Evolutionary conservation across 1,284 basidiomycete species (phyloP).

Genomic region (Mycena sp.): DNA sequence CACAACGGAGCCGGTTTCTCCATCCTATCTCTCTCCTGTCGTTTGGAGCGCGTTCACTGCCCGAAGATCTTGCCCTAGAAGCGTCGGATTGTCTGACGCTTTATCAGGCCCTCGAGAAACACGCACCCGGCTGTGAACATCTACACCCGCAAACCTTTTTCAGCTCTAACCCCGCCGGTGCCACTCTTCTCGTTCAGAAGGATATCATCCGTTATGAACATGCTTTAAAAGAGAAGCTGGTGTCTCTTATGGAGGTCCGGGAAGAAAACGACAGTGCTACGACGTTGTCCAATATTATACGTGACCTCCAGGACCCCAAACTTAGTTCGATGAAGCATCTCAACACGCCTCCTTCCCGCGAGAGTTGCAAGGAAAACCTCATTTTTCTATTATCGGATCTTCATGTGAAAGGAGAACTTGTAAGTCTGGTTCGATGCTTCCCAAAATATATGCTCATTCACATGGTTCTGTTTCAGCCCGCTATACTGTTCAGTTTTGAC

Average conservation of each 20-base stretch:
- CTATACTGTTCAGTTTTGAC: slow-evolving; percentile 74
- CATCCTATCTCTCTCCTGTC: slow-evolving; percentile 68
- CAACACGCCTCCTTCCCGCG: slow-evolving; percentile 42
- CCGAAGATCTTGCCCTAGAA: slow-evolving; percentile 70
- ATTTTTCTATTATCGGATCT: slow-evolving; percentile 65
- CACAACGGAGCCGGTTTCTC: slow-evolving; percentile 57
- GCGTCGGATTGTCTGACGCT: slow-evolving; percentile 62
- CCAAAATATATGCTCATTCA: slow-evolving; percentile 8
- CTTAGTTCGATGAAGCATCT: slow-evolving; percentile 38
- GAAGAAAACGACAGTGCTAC: slow-evolving; percentile 50
- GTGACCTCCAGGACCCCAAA: slow-evolving; percentile 49
- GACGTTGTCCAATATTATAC: not conserved
- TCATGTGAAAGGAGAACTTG: slow-evolving; percentile 58
- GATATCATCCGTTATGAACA: slow-evolving; percentile 69
- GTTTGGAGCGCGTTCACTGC: slow-evolving; percentile 59
- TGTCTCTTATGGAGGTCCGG: slow-evolving; percentile 48
- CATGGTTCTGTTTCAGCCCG: slow-evolving; percentile 56
- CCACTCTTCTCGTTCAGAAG: slow-evolving; percentile 57
- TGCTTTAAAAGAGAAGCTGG: slow-evolving; percentile 57
- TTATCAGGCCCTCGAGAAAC: slow-evolving; percentile 52
- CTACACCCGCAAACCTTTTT: slow-evolving; percentile 62
- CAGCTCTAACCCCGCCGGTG: slow-evolving; percentile 24
- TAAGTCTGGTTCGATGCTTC: slow-evolving; percentile 42
- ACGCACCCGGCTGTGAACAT: slow-evolving; percentile 41
- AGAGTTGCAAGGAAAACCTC: slow-evolving; percentile 51